Percentiles rank a stretch among this genome's conserved stretches.
These are phyloP conservation scores for Pinus albicaulis DNA, from an alignment of 75 land plant genomes.

Conservation along the genomic window DNA sequence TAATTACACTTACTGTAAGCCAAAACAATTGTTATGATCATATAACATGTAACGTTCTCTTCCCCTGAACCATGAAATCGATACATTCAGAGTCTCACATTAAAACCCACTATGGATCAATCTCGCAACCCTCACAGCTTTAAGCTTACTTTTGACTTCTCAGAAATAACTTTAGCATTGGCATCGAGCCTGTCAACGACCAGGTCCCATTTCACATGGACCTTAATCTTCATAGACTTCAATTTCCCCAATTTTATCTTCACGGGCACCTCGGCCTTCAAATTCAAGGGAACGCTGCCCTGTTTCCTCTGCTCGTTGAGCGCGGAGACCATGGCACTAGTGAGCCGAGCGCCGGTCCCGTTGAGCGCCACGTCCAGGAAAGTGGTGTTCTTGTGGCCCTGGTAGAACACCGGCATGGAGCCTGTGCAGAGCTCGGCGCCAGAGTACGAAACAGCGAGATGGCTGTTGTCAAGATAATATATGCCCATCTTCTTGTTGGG, in stretches of 20 bases:
- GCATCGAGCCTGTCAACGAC: conserved; percentile 42
- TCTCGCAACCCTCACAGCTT: neutral
- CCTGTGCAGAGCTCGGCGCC: conserved; percentile 15
- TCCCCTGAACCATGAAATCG: no score
- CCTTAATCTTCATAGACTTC: conserved; percentile 37
- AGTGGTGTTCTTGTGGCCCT: conserved; percentile 27
- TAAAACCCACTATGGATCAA: no score
- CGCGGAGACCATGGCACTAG: conserved; percentile 20
- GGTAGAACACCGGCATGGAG: conserved; percentile 18
- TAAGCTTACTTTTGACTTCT: conserved; percentile 33
- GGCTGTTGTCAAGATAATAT: conserved; percentile 31
- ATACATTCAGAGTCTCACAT: no score
- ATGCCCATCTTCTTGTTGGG: conserved; percentile 27
- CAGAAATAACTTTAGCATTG: conserved; percentile 27
- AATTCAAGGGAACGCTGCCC: conserved; percentile 35
- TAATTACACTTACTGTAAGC: no score
- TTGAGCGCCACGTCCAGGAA: conserved; percentile 1
- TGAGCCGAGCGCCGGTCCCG: conserved; percentile 26
- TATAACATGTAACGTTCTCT: no score
- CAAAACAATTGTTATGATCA: no score
- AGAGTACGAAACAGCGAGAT: conserved; percentile 4
- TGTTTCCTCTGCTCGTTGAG: conserved; percentile 43
- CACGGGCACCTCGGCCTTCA: conserved; percentile 42
- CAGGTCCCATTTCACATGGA: conserved; percentile 30
- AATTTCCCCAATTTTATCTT: conserved; percentile 33